Percentiles rank a stretch among this genome's conserved stretches.
phyloP scores from a whole-genome alignment of 2,329 filamentous ascomycete genomes.

The Talaromyces piceae region DNA sequence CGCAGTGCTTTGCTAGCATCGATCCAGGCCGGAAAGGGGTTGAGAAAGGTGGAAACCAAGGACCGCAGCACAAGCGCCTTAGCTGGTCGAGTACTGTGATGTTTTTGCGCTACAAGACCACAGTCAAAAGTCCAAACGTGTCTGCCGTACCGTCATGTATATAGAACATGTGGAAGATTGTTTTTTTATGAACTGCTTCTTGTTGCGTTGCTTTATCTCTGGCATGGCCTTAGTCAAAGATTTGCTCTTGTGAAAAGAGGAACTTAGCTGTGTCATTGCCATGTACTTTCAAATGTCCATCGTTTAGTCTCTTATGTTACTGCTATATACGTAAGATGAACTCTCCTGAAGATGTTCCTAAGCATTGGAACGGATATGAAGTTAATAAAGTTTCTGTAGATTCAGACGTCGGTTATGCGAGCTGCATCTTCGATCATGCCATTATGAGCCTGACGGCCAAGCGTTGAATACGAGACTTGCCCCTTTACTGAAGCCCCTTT shows the following conservation, averaged over 20 bases:
- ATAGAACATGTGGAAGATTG: neutral
- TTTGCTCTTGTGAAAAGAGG: neutral
- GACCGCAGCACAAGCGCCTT: slow-evolving; percentile 68
- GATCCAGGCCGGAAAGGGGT: slow-evolving; percentile 68
- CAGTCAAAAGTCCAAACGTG: neutral
- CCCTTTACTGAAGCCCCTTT: too few species aligned
- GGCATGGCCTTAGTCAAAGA: neutral
- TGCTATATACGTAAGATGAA: too few species aligned
- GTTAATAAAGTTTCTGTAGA: too few species aligned
- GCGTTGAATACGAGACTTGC: too few species aligned
- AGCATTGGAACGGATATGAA: too few species aligned
- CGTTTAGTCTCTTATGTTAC: neutral
- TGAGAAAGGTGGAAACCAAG: slow-evolving; percentile 85
- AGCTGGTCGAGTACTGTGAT: slow-evolving; percentile 64
- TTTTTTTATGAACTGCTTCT: too few species aligned
- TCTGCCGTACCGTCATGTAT: neutral
- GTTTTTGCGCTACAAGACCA: neutral
- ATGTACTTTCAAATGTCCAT: neutral
- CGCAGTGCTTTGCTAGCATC: slow-evolving; percentile 64
- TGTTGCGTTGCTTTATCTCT: too few species aligned
- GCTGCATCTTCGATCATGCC: too few species aligned
- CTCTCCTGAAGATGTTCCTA: too few species aligned
- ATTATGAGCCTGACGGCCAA: too few species aligned
- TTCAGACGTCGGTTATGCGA: too few species aligned
- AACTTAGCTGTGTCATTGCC: neutral